Evolutionary conservation across 2,329 filamentous ascomycete species (phyloP).

Genomic region (Neonectria neomacrospora): DNA sequence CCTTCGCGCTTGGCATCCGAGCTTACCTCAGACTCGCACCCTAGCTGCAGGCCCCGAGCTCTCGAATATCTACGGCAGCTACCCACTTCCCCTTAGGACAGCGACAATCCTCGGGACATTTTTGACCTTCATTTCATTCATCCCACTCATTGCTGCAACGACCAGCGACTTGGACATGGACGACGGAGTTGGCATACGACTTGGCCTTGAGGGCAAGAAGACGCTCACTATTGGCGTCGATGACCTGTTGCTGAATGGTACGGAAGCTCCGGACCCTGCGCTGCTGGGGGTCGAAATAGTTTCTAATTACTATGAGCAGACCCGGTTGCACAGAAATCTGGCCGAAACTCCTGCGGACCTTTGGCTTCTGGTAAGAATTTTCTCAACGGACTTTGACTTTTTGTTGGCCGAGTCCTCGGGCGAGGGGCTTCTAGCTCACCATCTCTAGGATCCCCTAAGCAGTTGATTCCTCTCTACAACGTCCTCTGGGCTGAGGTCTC

Average conservation of each 20-base stretch:
- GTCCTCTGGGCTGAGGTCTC: slow-evolving; percentile 82
- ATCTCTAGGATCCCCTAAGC: slow-evolving; percentile 40
- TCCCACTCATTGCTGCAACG: slow-evolving; percentile 17
- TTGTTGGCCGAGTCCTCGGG: background rate
- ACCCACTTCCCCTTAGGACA: background rate
- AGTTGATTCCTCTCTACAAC: slow-evolving; percentile 79
- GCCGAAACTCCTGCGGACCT: slow-evolving; percentile 39
- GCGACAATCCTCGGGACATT: background rate
- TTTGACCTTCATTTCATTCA: background rate
- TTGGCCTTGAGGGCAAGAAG: slow-evolving; percentile 47
- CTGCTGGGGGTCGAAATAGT: background rate
- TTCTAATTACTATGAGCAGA: slow-evolving; percentile 37
- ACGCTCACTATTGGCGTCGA: slow-evolving; percentile 48
- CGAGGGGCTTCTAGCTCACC: background rate
- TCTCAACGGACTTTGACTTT: background rate
- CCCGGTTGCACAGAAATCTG: slow-evolving; percentile 34
- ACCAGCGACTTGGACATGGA: slow-evolving; percentile 35
- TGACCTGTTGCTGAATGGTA: slow-evolving; percentile 51
- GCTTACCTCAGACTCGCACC: slow-evolving; percentile 3
- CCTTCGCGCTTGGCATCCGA: background rate
- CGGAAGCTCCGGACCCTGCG: slow-evolving; percentile 31
- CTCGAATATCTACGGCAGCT: background rate
- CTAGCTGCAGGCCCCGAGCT: background rate
- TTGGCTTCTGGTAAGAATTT: slow-evolving; percentile 32
- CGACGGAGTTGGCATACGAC: slow-evolving; percentile 41